Evolutionary conservation across 495 filamentous ascomycete species (phyloP), one percentile per base, ranked within the genome.

Genomic region (Ramalina intermedia): DNA sequence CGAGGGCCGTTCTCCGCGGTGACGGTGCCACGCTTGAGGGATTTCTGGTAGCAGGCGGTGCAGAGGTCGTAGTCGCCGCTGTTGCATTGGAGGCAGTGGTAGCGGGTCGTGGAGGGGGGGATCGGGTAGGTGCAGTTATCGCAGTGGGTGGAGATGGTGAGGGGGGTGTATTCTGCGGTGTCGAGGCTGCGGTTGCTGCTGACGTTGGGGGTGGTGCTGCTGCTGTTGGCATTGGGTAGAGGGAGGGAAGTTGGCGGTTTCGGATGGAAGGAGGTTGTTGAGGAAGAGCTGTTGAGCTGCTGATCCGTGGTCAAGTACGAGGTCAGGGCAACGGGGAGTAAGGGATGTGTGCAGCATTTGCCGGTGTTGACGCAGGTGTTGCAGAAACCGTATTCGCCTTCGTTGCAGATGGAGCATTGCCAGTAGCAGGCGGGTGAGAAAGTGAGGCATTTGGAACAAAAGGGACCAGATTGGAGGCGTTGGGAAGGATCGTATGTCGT

Each of bases 331-430:
- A 89, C 64, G 3, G 87, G 84, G 1, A 90, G 67, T 0, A 95
- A 66, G 0, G 79, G 67, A 57, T 95, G 88, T 0, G 78, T 84
- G 65, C 88, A 95, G 54, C 76, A 79, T 39, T 69, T 69, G 12
- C 80, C 84, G 61, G 78, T 77, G 41, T 85, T 85, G 24, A 94
- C 85, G 58, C 88, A 95, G 48, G 64, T 58, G 51, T 82, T 81
- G 65, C 88, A 95, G 57, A 85, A 94, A 1, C 88, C 88, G 88
- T 87, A 95, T 57, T 88, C 87, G 23, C 84, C 87, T 47, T 89
- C 81, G 56, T 94, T 93, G 64, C 88, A 95, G 36, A 69, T 55
- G 47, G 77, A 75, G 62, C 88, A 95, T 50, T 81, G 76, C 87
- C 87, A 95, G 59, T 81, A 87, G 59, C 82, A 85, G 20, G 80